A percentile compares a stretch with the other conserved stretches of the same genome.
phyloP scores from a whole-genome alignment of 768 basidiomycete species.

The Leucogyrophana mollusca region DNA sequence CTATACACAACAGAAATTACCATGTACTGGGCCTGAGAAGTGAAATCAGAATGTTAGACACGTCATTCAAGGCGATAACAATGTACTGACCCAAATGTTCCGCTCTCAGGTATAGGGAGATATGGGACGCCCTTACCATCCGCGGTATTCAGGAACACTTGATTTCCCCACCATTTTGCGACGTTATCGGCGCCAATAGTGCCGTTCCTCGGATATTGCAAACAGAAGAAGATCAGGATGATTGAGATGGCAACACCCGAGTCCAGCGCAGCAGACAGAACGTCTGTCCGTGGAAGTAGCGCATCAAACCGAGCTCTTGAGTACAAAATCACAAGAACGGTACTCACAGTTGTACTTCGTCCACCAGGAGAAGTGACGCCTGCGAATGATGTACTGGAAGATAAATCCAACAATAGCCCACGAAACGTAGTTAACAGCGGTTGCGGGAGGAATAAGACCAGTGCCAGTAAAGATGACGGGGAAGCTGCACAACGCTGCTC shows the following conservation, averaged over 20 bases:
- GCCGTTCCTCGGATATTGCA: constrained; percentile 8
- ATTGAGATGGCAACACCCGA: constrained; percentile 26
- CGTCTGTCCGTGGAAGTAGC: constrained; percentile 5
- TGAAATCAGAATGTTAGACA: too few relatives aligned
- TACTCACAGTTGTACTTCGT: constrained; percentile 26
- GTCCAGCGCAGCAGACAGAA: constrained; percentile 28
- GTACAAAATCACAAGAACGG: constrained; percentile 7
- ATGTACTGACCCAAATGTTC: constrained; percentile 33
- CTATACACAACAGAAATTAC: too few relatives aligned
- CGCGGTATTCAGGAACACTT: constrained; percentile 31
- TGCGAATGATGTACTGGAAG: constrained; percentile 21
- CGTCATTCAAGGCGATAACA: too few relatives aligned
- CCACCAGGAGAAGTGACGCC: constrained; percentile 23
- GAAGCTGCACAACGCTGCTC: constrained; percentile 14
- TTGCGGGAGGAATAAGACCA: constrained; percentile 39
- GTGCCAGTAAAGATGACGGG: constrained; percentile 40
- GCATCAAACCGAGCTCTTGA: too few relatives aligned
- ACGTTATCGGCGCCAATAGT: constrained; percentile 28
- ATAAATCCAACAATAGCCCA: constrained; percentile 29
- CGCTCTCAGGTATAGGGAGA: constrained; percentile 19
- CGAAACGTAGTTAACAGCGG: constrained; percentile 42
- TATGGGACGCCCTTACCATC: constrained; percentile 34
- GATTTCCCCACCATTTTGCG: constrained; percentile 43
- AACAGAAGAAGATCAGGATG: constrained; percentile 26
- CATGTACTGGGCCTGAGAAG: too few relatives aligned